Percentiles rank a stretch among this genome's conserved stretches.
Conservation (phyloP, 75 land plant genomes). For the Picea sitchensis region DNA sequence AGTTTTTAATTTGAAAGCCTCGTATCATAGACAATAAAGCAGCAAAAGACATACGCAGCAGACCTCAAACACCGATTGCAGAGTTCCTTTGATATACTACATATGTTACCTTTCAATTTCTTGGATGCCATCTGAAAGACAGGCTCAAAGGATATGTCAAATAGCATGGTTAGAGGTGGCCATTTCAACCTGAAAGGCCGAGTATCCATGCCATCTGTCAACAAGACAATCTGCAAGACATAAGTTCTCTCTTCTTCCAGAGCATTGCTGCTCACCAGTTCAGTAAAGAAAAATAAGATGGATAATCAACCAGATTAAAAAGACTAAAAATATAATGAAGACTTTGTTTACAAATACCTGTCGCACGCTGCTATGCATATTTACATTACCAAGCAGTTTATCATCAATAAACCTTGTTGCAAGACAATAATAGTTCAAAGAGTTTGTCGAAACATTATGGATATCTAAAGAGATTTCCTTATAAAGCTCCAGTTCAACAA, state of each 20-base stretch:
- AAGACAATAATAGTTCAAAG: constrained; percentile 32
- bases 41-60: background rate
- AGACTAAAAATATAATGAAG: constrained; percentile 2
- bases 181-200: constrained; percentile 72
- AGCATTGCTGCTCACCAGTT: background rate
- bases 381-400: constrained; percentile 38
- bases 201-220: constrained; percentile 91
- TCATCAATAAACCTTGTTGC: constrained; percentile 84
- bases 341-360: constrained; percentile 48
- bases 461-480: background rate
- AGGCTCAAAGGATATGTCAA: constrained; percentile 66
- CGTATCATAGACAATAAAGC: background rate
- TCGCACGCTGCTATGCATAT: constrained; percentile 35
- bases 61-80: background rate
- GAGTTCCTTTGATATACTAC: background rate
- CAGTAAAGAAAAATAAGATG: background rate
- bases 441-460: background rate
- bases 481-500: constrained; percentile 28
- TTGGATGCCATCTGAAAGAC: constrained; percentile 35
- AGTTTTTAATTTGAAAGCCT: background rate
- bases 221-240: constrained; percentile 64
- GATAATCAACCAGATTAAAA: background rate
- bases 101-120: constrained; percentile 39
- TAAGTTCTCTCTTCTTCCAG: constrained; percentile 11
- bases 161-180: constrained; percentile 61